Percentiles rank a stretch among this genome's conserved stretches.
phyloP scores from a whole-genome alignment of 2,329 filamentous ascomycete species.

The Emmonsiellopsis sp. region DNA sequence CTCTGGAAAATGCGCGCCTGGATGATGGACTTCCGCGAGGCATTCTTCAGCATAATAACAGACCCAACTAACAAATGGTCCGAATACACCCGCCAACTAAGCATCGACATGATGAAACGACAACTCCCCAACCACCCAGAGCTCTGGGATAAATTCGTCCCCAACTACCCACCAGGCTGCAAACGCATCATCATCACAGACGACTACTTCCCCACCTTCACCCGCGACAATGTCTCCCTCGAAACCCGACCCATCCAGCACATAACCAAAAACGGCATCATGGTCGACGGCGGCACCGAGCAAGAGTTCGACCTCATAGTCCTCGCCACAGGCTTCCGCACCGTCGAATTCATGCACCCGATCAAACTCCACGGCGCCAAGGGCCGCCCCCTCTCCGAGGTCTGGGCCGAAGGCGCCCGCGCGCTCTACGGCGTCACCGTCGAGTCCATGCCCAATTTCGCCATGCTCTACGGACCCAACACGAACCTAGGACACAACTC shows the following conservation, averaged over 20 bases:
- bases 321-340: constrained; percentile 51
- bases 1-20: constrained; percentile 42
- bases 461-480: constrained; percentile 51
- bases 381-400: constrained; percentile 35
- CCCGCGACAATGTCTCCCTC: constrained; percentile 39
- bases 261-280: constrained; percentile 41
- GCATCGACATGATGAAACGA: constrained; percentile 32
- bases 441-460: constrained; percentile 47
- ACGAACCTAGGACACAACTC: constrained; percentile 48
- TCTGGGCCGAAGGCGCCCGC: constrained; percentile 45
- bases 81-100: constrained; percentile 30
- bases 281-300: constrained; percentile 32
- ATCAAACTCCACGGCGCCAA: constrained; percentile 43
- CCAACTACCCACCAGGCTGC: constrained; percentile 47
- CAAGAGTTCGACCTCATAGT: constrained; percentile 48
- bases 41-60: constrained; percentile 38
- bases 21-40: constrained; percentile 49
- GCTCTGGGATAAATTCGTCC: constrained; percentile 45
- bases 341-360: constrained; percentile 51
- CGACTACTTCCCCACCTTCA: constrained; percentile 47
- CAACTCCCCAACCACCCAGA: constrained; percentile 43
- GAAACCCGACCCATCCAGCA: constrained; percentile 42
- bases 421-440: constrained; percentile 46
- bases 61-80: constrained; percentile 31
- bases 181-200: constrained; percentile 48